Evolutionary conservation across 371 early-diverging fungal species (phyloP), one percentile per base, ranked within the genome.

Genomic region (Apophysomyces sp.): DNA sequence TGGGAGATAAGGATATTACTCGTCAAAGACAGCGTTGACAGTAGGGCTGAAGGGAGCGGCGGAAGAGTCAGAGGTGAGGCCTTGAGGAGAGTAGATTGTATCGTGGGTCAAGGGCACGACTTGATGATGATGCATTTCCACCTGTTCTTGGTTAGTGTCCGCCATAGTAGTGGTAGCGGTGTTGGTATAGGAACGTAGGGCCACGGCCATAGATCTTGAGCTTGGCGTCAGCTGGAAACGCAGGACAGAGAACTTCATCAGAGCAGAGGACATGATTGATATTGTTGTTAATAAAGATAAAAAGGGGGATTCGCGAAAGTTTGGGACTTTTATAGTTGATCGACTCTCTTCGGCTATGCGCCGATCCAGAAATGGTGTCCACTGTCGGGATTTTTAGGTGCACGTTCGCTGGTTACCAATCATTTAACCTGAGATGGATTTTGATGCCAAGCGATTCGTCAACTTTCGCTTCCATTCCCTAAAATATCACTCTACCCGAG

Each of bases 11-110:
- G 0, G 1, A 0, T 12, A 32, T 57, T 57, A 62, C 12, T 62
- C 63, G 28, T 62, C 63, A 13, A 62, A 62, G 28, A 62, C 57
- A 29, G 57, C 52, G 27, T 62, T 62, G 63, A 62, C 57, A 39
- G 55, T 57, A 30, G 63, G 63, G 26, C 52, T 62, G 39, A 62
- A 62, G 16, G 52, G 31, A n/a, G 63, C 37, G 3, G 56, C 16
- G 29, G 58, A 40, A 27, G 41, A 36, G 1, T 62, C 63, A 4
- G 52, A 18, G 7, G 29, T 21, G 27, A 39, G 36, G 30, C 57
- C 63, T 54, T 62, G 63, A 49, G 57, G 55, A 36, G 57, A 39
- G 30, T 62, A 62, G 36, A 62, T 30, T 4, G 63, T 62, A 6
- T 44, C 16, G 27, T 62, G 56, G 2, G 63, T 62, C 37, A 57